phyloP scores from a whole-genome alignment of 176 grass and related monocot species.

The Oryza nivara region DNA sequence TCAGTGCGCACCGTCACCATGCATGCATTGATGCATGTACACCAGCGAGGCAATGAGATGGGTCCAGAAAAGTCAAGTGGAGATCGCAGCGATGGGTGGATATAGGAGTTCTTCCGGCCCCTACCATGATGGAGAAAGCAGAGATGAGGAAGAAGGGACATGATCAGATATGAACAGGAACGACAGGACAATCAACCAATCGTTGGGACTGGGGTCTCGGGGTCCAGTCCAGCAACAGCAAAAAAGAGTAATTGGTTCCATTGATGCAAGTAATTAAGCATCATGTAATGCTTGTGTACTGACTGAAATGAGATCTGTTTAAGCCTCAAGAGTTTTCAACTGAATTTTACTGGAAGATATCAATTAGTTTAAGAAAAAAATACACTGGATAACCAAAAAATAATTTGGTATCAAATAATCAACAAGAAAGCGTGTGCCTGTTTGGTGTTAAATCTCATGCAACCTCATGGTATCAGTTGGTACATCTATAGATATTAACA shows the following conservation, averaged over 20 bases:
- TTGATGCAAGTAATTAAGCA: background rate
- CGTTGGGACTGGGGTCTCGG: background rate
- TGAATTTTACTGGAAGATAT: background rate
- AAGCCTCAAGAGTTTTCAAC: background rate
- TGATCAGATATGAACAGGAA: background rate
- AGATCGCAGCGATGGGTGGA: background rate
- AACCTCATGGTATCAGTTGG: no score
- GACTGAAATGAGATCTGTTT: background rate
- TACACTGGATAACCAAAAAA: no score
- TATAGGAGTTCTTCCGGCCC: slow-evolving; percentile 26
- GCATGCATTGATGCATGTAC: background rate
- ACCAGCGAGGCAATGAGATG: background rate
- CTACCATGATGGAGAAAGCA: slow-evolving; percentile 23
- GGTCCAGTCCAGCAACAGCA: slow-evolving; percentile 5
- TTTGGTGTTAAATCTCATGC: no score
- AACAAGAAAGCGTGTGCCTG: no score
- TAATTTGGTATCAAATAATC: no score
- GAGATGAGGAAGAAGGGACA: background rate
- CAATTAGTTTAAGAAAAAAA: background rate
- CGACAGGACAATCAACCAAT: background rate
- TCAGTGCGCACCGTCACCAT: background rate
- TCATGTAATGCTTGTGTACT: background rate
- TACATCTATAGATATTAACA: no score
- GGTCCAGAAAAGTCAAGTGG: background rate
- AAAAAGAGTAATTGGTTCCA: no score